A percentile compares a stretch with the other conserved stretches of the same genome.
Evolutionary conservation across 108 stramenopile genomes (phyloP).

Genomic region (Skeletonema marinoi): DNA sequence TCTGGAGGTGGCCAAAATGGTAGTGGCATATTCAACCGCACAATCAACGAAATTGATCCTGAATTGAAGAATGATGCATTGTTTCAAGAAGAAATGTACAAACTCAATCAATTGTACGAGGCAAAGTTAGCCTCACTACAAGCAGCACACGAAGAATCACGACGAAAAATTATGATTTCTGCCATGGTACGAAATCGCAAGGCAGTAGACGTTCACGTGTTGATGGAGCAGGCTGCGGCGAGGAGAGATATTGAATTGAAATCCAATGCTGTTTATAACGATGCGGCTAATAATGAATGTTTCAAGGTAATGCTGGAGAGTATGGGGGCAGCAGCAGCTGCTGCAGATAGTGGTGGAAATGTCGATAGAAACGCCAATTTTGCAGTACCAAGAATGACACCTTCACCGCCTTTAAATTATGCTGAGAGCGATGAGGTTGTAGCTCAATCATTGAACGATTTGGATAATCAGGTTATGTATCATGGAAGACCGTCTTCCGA

Average conservation of each 20-base stretch:
- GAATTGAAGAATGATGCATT: constrained; percentile 58
- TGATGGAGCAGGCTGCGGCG: constrained; percentile 81
- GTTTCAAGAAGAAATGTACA: constrained; percentile 69
- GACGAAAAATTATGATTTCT: constrained; percentile 81
- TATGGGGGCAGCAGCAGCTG: background rate
- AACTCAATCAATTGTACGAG: constrained; percentile 73
- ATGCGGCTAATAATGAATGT: constrained; percentile 40
- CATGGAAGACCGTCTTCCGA: background rate
- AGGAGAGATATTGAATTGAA: constrained; percentile 51
- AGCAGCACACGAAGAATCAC: constrained; percentile 79
- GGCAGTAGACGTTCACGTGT: constrained; percentile 70
- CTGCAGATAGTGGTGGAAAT: background rate
- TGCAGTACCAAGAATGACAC: background rate
- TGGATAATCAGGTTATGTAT: background rate
- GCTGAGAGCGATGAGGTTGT: no score
- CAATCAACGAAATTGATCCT: constrained; percentile 66
- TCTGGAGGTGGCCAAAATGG: background rate
- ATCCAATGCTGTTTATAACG: constrained; percentile 34
- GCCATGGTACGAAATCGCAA: constrained; percentile 71
- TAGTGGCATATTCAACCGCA: constrained; percentile 49
- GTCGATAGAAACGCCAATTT: background rate
- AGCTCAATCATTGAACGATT: background rate
- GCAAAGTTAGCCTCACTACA: constrained; percentile 65
- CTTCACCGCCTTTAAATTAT: background rate
- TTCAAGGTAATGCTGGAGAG: constrained; percentile 12